phyloP scores from a whole-genome alignment of 345 rosid species.

The Camelina hispida region DNA sequence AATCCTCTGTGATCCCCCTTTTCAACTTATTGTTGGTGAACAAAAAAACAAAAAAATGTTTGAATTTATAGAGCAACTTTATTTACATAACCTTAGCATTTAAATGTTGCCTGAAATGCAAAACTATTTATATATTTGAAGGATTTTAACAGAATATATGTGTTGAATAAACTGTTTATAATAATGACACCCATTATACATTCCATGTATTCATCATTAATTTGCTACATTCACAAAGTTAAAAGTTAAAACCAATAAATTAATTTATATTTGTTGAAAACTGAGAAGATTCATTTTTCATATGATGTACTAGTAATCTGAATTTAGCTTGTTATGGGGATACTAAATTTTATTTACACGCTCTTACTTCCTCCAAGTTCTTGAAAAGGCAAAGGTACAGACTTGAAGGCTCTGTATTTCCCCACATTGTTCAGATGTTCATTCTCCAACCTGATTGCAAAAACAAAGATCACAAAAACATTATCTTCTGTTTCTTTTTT shows the following conservation, averaged over 20 bases:
- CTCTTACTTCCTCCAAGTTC: slow-evolving; percentile 45
- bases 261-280: not conserved
- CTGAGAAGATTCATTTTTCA: not conserved
- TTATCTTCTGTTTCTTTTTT: not conserved
- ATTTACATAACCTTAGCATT: too few relatives aligned
- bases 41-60: too few relatives aligned
- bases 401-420: slow-evolving; percentile 76
- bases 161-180: not conserved
- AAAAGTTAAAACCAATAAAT: not conserved
- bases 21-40: too few relatives aligned
- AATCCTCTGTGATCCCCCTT: too few relatives aligned
- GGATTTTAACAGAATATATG: too few relatives aligned
- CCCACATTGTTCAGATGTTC: slow-evolving; percentile 89
- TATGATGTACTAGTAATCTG: slow-evolving; percentile 1
- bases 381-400: slow-evolving; percentile 76
- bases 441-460: slow-evolving; percentile 69
- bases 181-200: not conserved
- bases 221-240: not conserved
- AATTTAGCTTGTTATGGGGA: not conserved
- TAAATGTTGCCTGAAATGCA: too few relatives aligned
- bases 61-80: too few relatives aligned
- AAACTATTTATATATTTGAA: too few relatives aligned
- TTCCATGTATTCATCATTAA: not conserved
- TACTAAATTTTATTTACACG: slow-evolving; percentile 29
- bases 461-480: not conserved